These are phyloP conservation scores for Solanum virginianum DNA, from an alignment of 257 asterid species.

Conservation along the genomic window DNA sequence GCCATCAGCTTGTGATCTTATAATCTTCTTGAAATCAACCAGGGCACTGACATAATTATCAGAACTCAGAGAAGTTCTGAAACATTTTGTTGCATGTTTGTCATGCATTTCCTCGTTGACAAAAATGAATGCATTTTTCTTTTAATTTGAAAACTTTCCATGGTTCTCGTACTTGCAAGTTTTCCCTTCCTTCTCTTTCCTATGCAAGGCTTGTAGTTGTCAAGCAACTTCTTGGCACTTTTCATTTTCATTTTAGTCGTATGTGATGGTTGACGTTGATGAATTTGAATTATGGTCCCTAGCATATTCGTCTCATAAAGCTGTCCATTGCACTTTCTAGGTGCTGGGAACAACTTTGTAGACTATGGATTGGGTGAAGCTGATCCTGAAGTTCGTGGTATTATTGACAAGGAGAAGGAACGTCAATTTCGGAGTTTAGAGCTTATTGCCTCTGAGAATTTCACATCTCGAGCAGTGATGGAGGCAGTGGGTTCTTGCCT, in stretches of 20 bases:
- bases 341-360: conserved; percentile 39
- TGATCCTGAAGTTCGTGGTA: conserved; percentile 71
- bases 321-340: conserved; percentile 15
- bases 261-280: neutral
- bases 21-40: neutral
- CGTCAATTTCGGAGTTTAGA: conserved; percentile 86
- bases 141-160: neutral
- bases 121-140: neutral
- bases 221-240: neutral
- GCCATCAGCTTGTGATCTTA: neutral
- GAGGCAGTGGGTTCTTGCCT: conserved; percentile 99
- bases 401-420: conserved; percentile 67
- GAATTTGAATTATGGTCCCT: neutral
- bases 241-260: neutral
- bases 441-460: conserved; percentile 93
- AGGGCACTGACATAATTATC: neutral
- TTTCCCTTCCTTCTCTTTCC: neutral
- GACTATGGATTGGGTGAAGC: conserved; percentile 54
- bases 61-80: neutral
- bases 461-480: conserved; percentile 97
- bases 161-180: neutral
- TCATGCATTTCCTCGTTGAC: neutral
- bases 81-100: neutral
- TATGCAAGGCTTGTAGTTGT: neutral
- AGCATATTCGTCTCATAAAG: neutral